Evolutionary conservation across 164 flowering plant genomes (phyloP), one percentile per base, ranked within the genome.

Genomic region (Umbellularia californica): DNA sequence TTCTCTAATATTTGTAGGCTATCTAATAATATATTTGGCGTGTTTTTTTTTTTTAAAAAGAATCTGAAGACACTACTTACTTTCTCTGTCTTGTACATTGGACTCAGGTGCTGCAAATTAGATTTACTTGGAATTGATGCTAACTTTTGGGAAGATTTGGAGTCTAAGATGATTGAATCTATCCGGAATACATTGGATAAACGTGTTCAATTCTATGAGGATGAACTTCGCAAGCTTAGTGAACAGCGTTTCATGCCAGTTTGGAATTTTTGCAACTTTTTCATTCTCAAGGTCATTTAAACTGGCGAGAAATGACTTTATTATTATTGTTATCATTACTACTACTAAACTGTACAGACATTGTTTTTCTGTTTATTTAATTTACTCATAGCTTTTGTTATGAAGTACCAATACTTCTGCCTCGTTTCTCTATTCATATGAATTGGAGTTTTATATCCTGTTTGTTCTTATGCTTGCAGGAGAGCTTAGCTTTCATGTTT

Each of bases 401-500:
- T 30, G 67, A 62, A 50, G 24, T 68, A 28, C 17, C 66, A 23
- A 66, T 23, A 19, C 25, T 24, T 24, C 13, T 11, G 35, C 2
- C 22, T 52, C 15, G 14, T 52, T 52, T 13, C 58, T 52, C 2
- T 55, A 5, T 55, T 55, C n/a, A 20, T 55, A 55, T 5, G n/a
- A 55, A 55, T 55, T 17, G 60, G 60, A 14, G 60, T 55, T 55
- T 55, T 55, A 55, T 55, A 14, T 55, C 12, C 60, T 55, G 35
- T 14, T 69, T 55, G 10, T 55, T 70, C 41, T 64, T 76, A 23
- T 77, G 14, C 68, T 76, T 66, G 75, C 90, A 95, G 99, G 99
- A 95, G 90, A 93, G 97, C 86, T 80, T 95, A 85, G 99, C 99
- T 72, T 95, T 93, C 80, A 90, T 95, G 89, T 95, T 95, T 87